These are phyloP conservation scores for Babesia caballi DNA, from an alignment of 169 alveolate genomes.

Conservation along the genomic window DNA sequence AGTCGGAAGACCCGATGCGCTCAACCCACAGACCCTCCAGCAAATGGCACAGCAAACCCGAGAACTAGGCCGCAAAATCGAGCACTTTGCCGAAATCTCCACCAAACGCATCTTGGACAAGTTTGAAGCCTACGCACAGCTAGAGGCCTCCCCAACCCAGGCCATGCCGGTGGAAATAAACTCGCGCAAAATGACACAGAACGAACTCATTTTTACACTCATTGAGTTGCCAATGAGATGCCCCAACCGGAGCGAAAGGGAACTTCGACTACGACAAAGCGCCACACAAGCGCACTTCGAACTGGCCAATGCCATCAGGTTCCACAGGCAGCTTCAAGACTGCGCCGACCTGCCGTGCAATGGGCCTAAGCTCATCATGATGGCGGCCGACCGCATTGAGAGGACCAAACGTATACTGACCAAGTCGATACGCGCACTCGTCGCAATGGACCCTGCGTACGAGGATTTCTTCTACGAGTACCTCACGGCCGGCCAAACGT, in stretches of 20 bases:
- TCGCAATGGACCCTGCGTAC: slow-evolving; percentile 4
- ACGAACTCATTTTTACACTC: slow-evolving; percentile 38
- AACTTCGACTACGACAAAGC: slow-evolving; percentile 9
- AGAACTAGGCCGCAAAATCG: not conserved
- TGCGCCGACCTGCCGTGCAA: not conserved
- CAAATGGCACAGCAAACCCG: not conserved
- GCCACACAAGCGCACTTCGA: slow-evolving; percentile 46
- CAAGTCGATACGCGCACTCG: slow-evolving; percentile 12
- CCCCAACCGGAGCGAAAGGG: not conserved
- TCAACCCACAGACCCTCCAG: not conserved
- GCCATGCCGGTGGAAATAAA: slow-evolving; percentile 5
- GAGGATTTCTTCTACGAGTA: slow-evolving; percentile 35
- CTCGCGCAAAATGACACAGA: slow-evolving; percentile 16
- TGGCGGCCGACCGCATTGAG: slow-evolving; percentile 10
- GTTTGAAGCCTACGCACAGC: not conserved
- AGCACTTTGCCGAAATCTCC: not conserved
- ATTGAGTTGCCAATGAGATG: not conserved
- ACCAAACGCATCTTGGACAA: not conserved
- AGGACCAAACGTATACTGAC: slow-evolving; percentile 23
- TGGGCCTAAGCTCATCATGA: not conserved
- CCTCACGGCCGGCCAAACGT: not conserved
- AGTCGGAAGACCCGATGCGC: not conserved
- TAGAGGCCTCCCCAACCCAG: not conserved
- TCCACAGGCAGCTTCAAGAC: slow-evolving; percentile 11
- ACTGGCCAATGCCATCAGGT: slow-evolving; percentile 19